Conservation (phyloP, 345 rosid species). For the Cardamine resedifolia region DNA sequence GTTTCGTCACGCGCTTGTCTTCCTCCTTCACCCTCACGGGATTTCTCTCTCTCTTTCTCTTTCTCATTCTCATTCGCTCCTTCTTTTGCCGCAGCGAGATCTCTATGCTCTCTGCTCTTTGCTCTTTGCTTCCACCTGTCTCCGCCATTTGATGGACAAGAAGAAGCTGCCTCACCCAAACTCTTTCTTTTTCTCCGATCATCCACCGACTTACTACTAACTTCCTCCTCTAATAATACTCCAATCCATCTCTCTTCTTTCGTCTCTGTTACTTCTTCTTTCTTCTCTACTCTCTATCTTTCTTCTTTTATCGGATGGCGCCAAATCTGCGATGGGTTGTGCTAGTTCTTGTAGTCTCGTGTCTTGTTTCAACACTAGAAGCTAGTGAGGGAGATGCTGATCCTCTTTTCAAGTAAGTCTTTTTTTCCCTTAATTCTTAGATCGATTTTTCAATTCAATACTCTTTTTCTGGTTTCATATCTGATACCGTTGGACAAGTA, state of each 20-base stretch:
- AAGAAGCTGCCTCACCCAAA: constrained; percentile 22
- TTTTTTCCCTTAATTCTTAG: not conserved
- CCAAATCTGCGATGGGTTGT: constrained; percentile 38
- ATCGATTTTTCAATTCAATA: not conserved
- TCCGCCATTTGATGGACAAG: constrained; percentile 35
- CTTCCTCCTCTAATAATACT: not conserved
- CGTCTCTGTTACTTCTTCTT: not conserved
- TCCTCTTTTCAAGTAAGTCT: constrained; percentile 71
- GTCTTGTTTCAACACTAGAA: constrained; percentile 42
- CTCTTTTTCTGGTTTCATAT: not conserved
- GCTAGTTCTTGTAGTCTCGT: constrained; percentile 38
- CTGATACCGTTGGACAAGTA: not conserved
- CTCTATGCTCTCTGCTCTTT: too few species aligned
- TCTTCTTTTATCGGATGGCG: constrained; percentile 35
- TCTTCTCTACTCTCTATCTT: not conserved
- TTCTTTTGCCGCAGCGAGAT: too few species aligned
- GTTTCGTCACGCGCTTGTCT: constrained; percentile 32
- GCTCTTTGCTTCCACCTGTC: constrained; percentile 38
- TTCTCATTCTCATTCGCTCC: too few species aligned
- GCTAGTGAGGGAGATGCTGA: constrained; percentile 86
- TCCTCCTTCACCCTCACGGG: constrained; percentile 35
- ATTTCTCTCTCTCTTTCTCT: not conserved
- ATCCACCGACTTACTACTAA: constrained; percentile 19
- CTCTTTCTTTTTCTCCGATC: constrained; percentile 27
- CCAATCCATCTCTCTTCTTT: not conserved